Percentiles rank a stretch among this genome's conserved stretches.
phyloP scores from a whole-genome alignment of 2,329 filamentous ascomycete species.

The Penicillium rolfsii region DNA sequence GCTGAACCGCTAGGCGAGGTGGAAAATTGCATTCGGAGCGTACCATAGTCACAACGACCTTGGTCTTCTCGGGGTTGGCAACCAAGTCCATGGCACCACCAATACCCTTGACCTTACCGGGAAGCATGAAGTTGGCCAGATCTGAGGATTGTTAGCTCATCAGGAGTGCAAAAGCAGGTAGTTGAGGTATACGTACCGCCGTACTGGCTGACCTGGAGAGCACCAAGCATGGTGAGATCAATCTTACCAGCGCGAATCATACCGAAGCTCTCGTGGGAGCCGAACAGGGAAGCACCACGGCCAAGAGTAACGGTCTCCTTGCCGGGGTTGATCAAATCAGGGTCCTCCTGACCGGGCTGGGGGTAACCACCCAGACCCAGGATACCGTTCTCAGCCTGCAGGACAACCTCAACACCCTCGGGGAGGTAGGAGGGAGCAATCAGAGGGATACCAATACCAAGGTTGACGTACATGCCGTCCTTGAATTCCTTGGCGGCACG shows the following conservation, averaged over 20 bases:
- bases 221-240: constrained; percentile 80
- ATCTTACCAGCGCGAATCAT: constrained; percentile 88
- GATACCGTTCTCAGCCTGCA: constrained; percentile 86
- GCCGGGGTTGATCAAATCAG: constrained; percentile 82
- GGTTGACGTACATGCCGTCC: constrained; percentile 87
- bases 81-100: constrained; percentile 79
- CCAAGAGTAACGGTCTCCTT: constrained; percentile 84
- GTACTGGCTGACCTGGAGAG: constrained; percentile 75
- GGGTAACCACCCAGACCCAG: constrained; percentile 82
- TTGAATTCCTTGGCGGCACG: constrained; percentile 80
- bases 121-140: constrained; percentile 88
- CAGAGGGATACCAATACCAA: constrained; percentile 84
- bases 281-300: constrained; percentile 75
- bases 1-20: background rate
- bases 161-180: background rate
- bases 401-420: constrained; percentile 70
- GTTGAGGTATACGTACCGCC: constrained; percentile 49
- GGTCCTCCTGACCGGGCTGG: constrained; percentile 67
- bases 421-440: constrained; percentile 77
- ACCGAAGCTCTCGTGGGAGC: constrained; percentile 78
- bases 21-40: background rate
- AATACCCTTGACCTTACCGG: constrained; percentile 84
- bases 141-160: constrained; percentile 49
- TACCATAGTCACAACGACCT: constrained; percentile 68
- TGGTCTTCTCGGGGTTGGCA: constrained; percentile 70